phyloP scores from a whole-genome alignment of 139 green algal genomes.

The Chlorella sorokiniana region DNA sequence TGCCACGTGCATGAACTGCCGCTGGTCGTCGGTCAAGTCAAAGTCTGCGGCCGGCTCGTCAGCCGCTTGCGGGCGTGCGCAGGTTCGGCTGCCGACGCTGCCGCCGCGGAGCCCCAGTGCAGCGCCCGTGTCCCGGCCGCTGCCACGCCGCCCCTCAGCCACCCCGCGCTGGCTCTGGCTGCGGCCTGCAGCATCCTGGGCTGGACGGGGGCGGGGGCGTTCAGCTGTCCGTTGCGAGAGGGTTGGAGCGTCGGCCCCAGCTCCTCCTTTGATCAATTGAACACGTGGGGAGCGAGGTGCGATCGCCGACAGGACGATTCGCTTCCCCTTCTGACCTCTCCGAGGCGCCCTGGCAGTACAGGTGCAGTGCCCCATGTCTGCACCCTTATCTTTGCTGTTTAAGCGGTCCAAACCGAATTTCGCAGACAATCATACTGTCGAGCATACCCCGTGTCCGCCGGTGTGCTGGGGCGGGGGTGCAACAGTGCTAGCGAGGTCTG shows the following conservation, averaged over 20 bases:
- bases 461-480: too few species aligned
- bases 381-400: too few species aligned
- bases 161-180: background rate
- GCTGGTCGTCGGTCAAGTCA: conserved; percentile 24
- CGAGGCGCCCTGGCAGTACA: too few species aligned
- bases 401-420: too few species aligned
- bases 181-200: background rate
- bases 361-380: too few species aligned
- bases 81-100: background rate
- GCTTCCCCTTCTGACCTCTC: too few species aligned
- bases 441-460: too few species aligned
- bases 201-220: background rate
- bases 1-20: conserved; percentile 57
- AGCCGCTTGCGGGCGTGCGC: background rate
- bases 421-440: too few species aligned
- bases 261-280: too few species aligned
- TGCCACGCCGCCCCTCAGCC: background rate
- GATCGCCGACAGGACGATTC: background rate
- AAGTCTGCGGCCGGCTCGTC: background rate
- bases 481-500: too few species aligned
- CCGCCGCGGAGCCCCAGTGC: background rate
- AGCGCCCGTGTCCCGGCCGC: background rate
- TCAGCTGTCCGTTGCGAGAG: background rate
- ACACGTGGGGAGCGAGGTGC: background rate
- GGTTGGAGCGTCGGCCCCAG: background rate